These are phyloP conservation scores for Fusarium sp. DNA, from an alignment of 2,329 filamentous ascomycete genomes.

Conservation along the genomic window DNA sequence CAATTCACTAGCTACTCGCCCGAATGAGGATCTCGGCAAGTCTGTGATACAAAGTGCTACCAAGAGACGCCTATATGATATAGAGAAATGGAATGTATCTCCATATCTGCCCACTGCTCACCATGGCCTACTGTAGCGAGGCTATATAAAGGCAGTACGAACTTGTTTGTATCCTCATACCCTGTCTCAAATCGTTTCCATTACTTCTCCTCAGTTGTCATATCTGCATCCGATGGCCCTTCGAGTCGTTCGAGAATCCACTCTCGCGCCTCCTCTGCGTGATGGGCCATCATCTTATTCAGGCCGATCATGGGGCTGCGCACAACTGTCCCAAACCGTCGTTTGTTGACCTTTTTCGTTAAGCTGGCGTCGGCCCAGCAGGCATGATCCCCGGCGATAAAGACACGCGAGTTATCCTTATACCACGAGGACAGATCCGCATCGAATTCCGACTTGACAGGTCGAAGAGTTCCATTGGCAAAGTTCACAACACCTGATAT, in stretches of 20 bases:
- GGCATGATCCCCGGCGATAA: slow-evolving; percentile 78
- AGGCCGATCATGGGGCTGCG: slow-evolving; percentile 62
- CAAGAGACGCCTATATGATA: slow-evolving; percentile 6
- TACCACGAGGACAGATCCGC: slow-evolving; percentile 84
- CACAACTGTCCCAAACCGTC: slow-evolving; percentile 69
- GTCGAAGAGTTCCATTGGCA: slow-evolving; percentile 79
- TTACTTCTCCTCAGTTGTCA: slow-evolving; percentile 62
- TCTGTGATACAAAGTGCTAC: not conserved
- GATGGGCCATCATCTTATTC: slow-evolving; percentile 66
- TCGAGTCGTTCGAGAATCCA: slow-evolving; percentile 61
- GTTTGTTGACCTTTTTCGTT: slow-evolving; percentile 68
- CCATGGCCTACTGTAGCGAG: not conserved
- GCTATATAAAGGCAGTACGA: not conserved
- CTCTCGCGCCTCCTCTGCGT: slow-evolving; percentile 61
- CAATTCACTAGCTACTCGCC: too few relatives aligned
- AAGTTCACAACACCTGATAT: slow-evolving; percentile 83
- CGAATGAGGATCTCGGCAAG: not conserved
- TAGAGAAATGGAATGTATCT: slow-evolving; percentile 4
- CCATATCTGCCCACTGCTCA: not conserved
- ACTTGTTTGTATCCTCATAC: not conserved
- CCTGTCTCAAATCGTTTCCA: not conserved
- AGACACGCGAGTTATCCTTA: slow-evolving; percentile 81
- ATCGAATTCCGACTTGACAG: slow-evolving; percentile 82
- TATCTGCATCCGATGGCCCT: slow-evolving; percentile 53
- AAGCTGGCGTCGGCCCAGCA: slow-evolving; percentile 77